These are phyloP conservation scores for Rutidosis leptorrhynchoides DNA, from an alignment of 129 eudicot genomes.

Conservation along the genomic window DNA sequence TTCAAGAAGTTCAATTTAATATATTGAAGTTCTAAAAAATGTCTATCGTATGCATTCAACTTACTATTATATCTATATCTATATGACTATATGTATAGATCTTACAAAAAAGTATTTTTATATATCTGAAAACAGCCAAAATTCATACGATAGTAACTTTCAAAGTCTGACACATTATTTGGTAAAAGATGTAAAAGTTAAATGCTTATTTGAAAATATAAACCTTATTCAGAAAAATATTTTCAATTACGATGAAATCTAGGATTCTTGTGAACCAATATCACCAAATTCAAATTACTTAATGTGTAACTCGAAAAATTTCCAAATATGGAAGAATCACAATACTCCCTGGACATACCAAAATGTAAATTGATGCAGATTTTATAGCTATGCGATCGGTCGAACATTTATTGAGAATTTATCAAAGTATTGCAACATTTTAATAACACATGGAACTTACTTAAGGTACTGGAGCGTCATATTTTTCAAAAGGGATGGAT, in stretches of 20 bases:
- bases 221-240: no score
- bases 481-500: constrained; percentile 88
- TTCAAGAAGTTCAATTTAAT: no score
- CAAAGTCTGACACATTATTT: no score
- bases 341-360: background rate
- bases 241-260: background rate
- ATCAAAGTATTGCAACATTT: background rate
- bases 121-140: no score
- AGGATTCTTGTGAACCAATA: background rate
- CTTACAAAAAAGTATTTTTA: no score
- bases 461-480: constrained; percentile 97
- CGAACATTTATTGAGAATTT: background rate
- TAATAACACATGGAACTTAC: constrained; percentile 36
- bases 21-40: no score
- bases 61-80: no score
- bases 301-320: background rate
- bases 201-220: no score
- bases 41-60: no score
- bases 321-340: background rate
- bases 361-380: background rate
- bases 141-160: no score
- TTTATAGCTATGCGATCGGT: background rate
- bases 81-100: no score
- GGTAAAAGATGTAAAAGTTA: no score
- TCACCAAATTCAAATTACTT: background rate